Conservation (phyloP, 352 stramenopile genomes). For the Globisporangium echinulatum region DNA sequence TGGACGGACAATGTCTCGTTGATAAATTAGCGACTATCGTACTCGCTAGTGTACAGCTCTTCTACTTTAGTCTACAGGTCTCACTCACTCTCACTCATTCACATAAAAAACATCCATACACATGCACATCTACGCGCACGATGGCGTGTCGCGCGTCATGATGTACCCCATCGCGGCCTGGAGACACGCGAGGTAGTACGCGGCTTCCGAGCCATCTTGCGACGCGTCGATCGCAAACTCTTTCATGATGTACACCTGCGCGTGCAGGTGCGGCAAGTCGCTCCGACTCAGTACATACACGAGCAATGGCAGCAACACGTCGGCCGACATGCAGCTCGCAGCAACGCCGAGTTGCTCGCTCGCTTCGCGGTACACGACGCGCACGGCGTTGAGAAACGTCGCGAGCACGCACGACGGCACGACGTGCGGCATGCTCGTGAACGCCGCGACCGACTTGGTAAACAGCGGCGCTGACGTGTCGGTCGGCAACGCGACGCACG, state of each 20-base stretch:
- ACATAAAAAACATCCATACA: not conserved
- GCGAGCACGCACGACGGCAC: constrained; percentile 61
- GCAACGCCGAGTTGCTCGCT: constrained; percentile 34
- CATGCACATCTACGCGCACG: constrained; percentile 11
- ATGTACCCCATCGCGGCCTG: constrained; percentile 79
- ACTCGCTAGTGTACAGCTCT: constrained; percentile 1
- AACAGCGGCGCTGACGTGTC: constrained; percentile 24
- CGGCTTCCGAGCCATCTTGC: constrained; percentile 65
- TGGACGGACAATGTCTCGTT: not conserved
- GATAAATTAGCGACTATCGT: constrained; percentile 2
- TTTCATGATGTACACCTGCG: constrained; percentile 76
- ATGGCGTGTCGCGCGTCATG: constrained; percentile 23
- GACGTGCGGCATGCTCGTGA: constrained; percentile 65
- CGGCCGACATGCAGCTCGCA: constrained; percentile 57
- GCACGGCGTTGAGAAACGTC: constrained; percentile 55
- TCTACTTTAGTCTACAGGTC: constrained; percentile 1
- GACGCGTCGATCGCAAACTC: constrained; percentile 64
- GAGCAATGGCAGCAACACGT: constrained; percentile 70
- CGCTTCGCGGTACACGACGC: constrained; percentile 62
- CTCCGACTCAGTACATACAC: constrained; percentile 67
- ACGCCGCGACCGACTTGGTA: constrained; percentile 46
- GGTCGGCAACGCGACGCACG: constrained; percentile 1
- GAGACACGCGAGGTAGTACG: constrained; percentile 78
- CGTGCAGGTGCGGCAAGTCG: constrained; percentile 66
- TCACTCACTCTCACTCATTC: constrained; percentile 7